phyloP scores from a whole-genome alignment of 2,329 filamentous ascomycete species.

The Neofusicoccum parvum region DNA sequence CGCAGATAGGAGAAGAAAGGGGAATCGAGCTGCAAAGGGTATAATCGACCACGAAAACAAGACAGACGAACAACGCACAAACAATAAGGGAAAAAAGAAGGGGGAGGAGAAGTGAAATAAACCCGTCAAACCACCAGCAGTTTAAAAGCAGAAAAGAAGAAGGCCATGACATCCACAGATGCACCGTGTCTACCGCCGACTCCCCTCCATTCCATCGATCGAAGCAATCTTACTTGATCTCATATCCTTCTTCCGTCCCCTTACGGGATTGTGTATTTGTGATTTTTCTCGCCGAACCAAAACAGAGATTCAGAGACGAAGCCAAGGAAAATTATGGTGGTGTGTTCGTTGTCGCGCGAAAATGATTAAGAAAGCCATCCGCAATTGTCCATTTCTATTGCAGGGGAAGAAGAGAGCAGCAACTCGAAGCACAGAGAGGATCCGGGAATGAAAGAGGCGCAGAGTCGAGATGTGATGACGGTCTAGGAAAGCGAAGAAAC shows the following conservation, averaged over 20 bases:
- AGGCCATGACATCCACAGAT: too few relatives aligned
- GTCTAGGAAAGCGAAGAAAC: not conserved
- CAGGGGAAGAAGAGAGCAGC: not conserved
- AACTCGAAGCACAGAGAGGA: not conserved
- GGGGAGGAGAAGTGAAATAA: not conserved
- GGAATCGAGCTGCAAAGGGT: slow-evolving; percentile 9
- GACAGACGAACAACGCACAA: not conserved
- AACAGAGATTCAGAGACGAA: not conserved
- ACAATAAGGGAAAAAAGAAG: not conserved
- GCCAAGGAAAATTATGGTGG: not conserved
- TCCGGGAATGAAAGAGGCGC: not conserved
- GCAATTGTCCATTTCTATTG: not conserved
- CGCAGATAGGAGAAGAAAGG: not conserved
- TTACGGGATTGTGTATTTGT: too few relatives aligned
- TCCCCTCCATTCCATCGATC: too few relatives aligned
- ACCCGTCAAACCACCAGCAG: too few relatives aligned
- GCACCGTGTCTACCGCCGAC: too few relatives aligned
- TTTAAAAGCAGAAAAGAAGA: too few relatives aligned
- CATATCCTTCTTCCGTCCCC: too few relatives aligned
- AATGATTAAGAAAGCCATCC: not conserved
- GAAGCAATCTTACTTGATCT: too few relatives aligned
- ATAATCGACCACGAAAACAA: slow-evolving; percentile 8
- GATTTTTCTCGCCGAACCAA: not conserved
- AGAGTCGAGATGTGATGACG: not conserved
- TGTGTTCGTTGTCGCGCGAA: not conserved